Conservation (phyloP, 768 basidiomycete genomes). For the Rhizopogon roseolus region DNA sequence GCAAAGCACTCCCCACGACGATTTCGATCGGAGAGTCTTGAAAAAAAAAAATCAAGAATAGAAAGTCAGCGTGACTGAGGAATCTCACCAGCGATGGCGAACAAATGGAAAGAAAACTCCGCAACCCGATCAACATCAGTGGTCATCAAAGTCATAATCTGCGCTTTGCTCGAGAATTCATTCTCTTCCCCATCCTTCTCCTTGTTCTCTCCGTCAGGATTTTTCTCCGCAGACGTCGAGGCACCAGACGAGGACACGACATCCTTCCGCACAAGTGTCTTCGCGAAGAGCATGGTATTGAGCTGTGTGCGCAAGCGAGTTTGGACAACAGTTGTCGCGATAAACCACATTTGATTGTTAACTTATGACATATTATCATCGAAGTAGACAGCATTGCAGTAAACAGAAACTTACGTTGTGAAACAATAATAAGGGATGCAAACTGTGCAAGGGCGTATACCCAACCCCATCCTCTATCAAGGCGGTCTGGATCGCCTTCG, state of each 20-base stretch:
- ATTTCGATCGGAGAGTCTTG: slow-evolving; percentile 78
- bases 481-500: slow-evolving; percentile 54
- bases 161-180: slow-evolving; percentile 62
- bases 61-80: background rate
- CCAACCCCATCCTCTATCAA: slow-evolving; percentile 69
- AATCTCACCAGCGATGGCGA: slow-evolving; percentile 61
- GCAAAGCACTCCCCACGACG: slow-evolving; percentile 63
- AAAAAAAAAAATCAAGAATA: background rate
- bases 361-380: slow-evolving; percentile 29
- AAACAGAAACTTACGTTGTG: slow-evolving; percentile 32
- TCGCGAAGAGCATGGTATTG: slow-evolving; percentile 80
- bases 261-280: slow-evolving; percentile 84
- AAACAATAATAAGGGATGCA: background rate
- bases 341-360: slow-evolving; percentile 66
- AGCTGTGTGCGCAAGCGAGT: slow-evolving; percentile 69
- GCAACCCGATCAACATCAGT: slow-evolving; percentile 89
- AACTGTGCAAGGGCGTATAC: slow-evolving; percentile 56
- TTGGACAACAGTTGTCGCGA: slow-evolving; percentile 66
- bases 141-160: slow-evolving; percentile 96
- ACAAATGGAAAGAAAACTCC: slow-evolving; percentile 79
- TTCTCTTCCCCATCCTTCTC: slow-evolving; percentile 34
- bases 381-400: slow-evolving; percentile 35
- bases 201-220: slow-evolving; percentile 7
- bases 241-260: slow-evolving; percentile 57
- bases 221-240: slow-evolving; percentile 17